phyloP scores from a whole-genome alignment of 2,329 filamentous ascomycete species.

The Trematosphaeria pertusa region DNA sequence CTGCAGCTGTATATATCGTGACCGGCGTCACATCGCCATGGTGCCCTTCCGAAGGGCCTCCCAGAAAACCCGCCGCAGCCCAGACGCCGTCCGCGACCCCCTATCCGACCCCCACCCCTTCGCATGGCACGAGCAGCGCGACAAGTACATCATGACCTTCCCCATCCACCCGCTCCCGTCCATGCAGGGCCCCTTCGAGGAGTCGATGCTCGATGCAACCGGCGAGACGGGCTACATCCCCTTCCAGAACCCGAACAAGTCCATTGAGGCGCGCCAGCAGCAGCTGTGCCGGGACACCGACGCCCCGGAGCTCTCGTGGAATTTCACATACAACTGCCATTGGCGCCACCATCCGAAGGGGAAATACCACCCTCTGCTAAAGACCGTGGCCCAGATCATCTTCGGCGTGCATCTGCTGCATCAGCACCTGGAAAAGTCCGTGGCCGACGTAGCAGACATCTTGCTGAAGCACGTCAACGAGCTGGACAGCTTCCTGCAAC shows the following conservation, averaged over 20 bases:
- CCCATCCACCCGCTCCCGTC: slow-evolving; percentile 74
- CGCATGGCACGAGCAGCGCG: slow-evolving; percentile 43
- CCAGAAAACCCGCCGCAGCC: slow-evolving; percentile 17
- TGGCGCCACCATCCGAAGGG: slow-evolving; percentile 81
- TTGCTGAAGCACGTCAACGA: slow-evolving; percentile 93
- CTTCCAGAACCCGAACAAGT: slow-evolving; percentile 51
- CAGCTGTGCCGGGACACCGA: slow-evolving; percentile 65
- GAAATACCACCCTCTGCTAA: slow-evolving; percentile 85
- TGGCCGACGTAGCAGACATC: slow-evolving; percentile 85
- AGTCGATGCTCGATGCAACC: slow-evolving; percentile 77
- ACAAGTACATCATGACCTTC: slow-evolving; percentile 45
- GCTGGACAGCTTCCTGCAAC: slow-evolving; percentile 88
- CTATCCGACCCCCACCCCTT: slow-evolving; percentile 21
- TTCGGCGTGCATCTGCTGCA: slow-evolving; percentile 92
- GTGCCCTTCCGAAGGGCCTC: slow-evolving; percentile 25
- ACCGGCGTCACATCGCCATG: slow-evolving; percentile 19
- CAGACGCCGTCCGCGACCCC: slow-evolving; percentile 10
- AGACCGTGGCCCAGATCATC: slow-evolving; percentile 88
- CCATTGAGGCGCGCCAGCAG: slow-evolving; percentile 43
- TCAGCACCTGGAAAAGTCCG: slow-evolving; percentile 85
- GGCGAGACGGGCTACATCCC: slow-evolving; percentile 41
- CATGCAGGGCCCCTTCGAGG: slow-evolving; percentile 83
- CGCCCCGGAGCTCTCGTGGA: slow-evolving; percentile 71
- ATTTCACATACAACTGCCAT: slow-evolving; percentile 72
- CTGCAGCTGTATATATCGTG: slow-evolving; percentile 11